Percentiles rank a stretch among this genome's conserved stretches.
Evolutionary conservation across 805 yeast genomes (phyloP).

Genomic region (Suhomyces xylopsoci): DNA sequence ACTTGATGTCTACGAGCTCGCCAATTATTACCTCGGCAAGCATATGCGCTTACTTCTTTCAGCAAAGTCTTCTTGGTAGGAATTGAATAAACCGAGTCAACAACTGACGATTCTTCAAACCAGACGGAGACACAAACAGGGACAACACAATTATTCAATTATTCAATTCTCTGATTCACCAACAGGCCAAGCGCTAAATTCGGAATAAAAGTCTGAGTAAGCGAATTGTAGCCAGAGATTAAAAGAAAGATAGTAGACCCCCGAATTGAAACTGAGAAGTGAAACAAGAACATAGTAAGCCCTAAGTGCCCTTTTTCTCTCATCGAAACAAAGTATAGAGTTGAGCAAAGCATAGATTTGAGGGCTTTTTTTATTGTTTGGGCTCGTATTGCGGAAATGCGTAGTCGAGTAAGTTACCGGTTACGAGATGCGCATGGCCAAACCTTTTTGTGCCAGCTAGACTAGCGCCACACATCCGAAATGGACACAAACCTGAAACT

Average conservation of each 20-base stretch:
- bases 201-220: background rate
- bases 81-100: background rate
- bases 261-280: background rate
- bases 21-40: background rate
- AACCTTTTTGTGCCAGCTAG: background rate
- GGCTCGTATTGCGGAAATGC: background rate
- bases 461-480: background rate
- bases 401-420: background rate
- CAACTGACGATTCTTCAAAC: background rate
- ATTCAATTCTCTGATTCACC: background rate
- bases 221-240: background rate
- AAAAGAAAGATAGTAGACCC: background rate
- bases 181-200: background rate
- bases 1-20: background rate
- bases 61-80: background rate
- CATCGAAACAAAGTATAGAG: background rate
- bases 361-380: background rate
- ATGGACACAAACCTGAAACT: background rate
- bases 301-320: background rate
- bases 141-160: background rate
- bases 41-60: background rate
- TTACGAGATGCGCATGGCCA: background rate
- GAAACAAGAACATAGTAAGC: background rate
- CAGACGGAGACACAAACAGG: background rate
- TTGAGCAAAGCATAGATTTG: background rate